Evolutionary conservation across 306 rosid genomes (phyloP).

Genomic region (Lotus japonicus): DNA sequence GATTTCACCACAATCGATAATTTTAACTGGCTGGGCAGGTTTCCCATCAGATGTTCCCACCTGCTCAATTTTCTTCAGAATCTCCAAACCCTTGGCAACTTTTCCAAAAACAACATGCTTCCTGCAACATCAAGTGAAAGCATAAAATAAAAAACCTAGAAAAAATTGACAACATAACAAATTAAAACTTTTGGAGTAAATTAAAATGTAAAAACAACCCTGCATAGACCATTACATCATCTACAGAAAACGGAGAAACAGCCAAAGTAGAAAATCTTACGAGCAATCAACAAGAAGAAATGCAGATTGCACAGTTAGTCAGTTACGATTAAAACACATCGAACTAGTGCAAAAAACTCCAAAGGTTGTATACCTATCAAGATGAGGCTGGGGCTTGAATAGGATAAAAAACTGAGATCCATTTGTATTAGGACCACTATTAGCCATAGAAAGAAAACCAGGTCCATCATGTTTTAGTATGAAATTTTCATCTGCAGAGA

Average conservation of each 20-base stretch:
- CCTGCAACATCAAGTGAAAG: constrained; percentile 38
- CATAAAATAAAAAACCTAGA: not conserved
- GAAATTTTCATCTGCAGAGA: constrained; percentile 82
- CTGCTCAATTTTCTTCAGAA: constrained; percentile 76
- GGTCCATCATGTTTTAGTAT: constrained; percentile 73
- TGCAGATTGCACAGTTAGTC: not conserved
- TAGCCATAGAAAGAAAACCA: constrained; percentile 95
- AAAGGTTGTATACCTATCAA: constrained; percentile 62
- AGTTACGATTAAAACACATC: not conserved
- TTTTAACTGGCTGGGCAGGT: constrained; percentile 65
- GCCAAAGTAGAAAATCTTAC: not conserved
- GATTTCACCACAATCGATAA: constrained; percentile 80
- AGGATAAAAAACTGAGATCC: constrained; percentile 93
- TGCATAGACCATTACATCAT: not conserved
- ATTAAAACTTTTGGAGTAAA: not conserved
- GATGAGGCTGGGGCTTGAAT: constrained; percentile 87
- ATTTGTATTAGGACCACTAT: constrained; percentile 89
- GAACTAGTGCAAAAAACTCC: constrained; percentile 11
- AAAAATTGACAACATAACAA: not conserved
- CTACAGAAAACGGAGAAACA: not conserved
- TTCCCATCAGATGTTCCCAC: constrained; percentile 74
- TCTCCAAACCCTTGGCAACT: constrained; percentile 66
- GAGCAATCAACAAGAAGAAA: not conserved
- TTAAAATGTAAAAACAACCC: not conserved
- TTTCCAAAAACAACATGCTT: constrained; percentile 96